phyloP scores from a whole-genome alignment of 192 early-diverging fungal genomes.

The Umbelopsis sp. region DNA sequence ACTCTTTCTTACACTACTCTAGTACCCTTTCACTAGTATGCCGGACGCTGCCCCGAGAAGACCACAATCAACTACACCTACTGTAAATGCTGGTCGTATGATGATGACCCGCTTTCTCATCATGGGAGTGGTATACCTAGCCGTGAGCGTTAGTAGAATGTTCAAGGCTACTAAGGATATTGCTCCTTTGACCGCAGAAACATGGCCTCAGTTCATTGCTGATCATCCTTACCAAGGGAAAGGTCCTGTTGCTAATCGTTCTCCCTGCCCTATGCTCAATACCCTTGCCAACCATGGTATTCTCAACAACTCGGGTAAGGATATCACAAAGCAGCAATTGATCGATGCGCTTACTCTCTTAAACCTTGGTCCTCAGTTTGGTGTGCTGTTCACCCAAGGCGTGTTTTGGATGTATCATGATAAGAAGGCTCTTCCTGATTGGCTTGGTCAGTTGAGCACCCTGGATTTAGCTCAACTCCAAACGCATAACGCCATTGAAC shows the following conservation, averaged over 20 bases:
- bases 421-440: conserved; percentile 1
- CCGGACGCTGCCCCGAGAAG: neutral
- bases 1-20: neutral
- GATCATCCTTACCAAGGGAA: conserved; percentile 22
- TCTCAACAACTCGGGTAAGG: conserved; percentile 19
- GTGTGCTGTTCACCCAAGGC: neutral
- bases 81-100: neutral
- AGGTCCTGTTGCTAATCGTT: conserved; percentile 2
- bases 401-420: conserved; percentile 18
- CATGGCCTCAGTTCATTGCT: conserved; percentile 11
- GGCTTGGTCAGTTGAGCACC: neutral
- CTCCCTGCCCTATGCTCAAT: conserved; percentile 28
- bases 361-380: neutral
- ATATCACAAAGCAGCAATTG: conserved; percentile 20
- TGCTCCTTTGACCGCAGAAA: neutral
- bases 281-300: conserved; percentile 29
- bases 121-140: neutral
- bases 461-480: conserved; percentile 14
- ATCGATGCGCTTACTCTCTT: conserved; percentile 13
- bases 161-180: neutral
- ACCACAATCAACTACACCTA: neutral
- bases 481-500: conserved; percentile 29
- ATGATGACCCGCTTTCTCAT: neutral
- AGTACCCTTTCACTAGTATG: neutral
- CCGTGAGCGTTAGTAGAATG: neutral